phyloP scores from a whole-genome alignment of 441 rosid species.

The Adansonia madagascariensis region DNA sequence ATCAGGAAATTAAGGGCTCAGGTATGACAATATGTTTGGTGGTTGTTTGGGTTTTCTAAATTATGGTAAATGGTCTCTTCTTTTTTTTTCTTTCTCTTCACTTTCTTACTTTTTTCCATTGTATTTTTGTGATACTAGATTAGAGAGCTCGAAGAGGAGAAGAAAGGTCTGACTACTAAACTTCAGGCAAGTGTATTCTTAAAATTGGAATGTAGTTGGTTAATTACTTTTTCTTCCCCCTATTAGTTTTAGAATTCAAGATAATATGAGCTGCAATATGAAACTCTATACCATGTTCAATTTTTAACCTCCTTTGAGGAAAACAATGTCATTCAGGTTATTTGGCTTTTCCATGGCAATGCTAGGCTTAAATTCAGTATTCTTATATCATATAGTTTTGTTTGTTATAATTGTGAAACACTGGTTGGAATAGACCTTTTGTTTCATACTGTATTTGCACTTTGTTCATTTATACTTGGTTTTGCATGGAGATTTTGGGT shows the following conservation, averaged over 20 bases:
- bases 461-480: background rate
- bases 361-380: background rate
- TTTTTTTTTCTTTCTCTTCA: conserved; percentile 31
- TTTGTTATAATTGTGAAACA: background rate
- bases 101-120: background rate
- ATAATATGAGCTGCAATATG: background rate
- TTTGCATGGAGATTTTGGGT: conserved; percentile 2
- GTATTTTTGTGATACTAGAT: conserved; percentile 52
- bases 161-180: conserved; percentile 88
- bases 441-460: background rate
- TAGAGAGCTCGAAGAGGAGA: conserved; percentile 97
- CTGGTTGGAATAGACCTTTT: background rate
- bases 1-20: conserved; percentile 97
- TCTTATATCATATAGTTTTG: background rate
- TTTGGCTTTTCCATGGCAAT: background rate
- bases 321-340: background rate
- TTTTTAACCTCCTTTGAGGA: background rate
- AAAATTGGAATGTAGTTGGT: conserved; percentile 16
- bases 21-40: conserved; percentile 47
- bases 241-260: background rate
- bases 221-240: background rate
- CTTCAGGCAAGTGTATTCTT: conserved; percentile 76
- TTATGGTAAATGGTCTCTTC: conserved; percentile 11
- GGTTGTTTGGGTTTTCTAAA: conserved; percentile 19
- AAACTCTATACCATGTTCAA: background rate